Conservation (phyloP, 2,329 filamentous ascomycete species). For the Epichloe brachyelytri region DNA sequence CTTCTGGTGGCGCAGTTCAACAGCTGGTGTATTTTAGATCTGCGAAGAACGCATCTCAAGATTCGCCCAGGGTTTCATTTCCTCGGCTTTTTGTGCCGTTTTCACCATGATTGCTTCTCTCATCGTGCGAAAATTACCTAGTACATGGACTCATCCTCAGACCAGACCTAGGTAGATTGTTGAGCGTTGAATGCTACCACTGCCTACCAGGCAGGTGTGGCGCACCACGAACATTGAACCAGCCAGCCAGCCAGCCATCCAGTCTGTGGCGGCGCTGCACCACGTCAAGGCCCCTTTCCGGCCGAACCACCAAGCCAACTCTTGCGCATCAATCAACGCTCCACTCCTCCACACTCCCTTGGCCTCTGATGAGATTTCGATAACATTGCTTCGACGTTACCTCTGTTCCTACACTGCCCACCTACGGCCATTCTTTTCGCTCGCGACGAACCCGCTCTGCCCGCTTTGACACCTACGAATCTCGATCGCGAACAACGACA, state of each 20-base stretch:
- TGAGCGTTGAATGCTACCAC: not conserved
- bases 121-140: no score
- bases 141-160: no score
- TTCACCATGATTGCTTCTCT: no score
- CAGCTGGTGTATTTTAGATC: not conserved
- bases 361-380: not conserved
- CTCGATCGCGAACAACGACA: not conserved
- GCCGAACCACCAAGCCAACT: conserved; percentile 1
- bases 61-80: no score
- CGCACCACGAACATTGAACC: no score
- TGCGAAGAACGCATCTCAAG: no score
- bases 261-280: not conserved
- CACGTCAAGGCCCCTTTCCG: not conserved
- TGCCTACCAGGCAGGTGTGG: no score
- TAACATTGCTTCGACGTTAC: not conserved
- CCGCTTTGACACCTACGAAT: not conserved
- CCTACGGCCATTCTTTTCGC: not conserved
- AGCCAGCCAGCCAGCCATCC: not conserved
- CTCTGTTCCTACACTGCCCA: not conserved
- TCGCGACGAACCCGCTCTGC: not conserved
- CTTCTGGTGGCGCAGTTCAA: not conserved
- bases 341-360: not conserved
- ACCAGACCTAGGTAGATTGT: no score
- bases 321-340: not conserved
- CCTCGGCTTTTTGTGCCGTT: no score